A percentile compares a stretch with the other conserved stretches of the same genome.
These are phyloP conservation scores for Chimonanthus praecox DNA, from an alignment of 164 flowering plant genomes.

Conservation along the genomic window DNA sequence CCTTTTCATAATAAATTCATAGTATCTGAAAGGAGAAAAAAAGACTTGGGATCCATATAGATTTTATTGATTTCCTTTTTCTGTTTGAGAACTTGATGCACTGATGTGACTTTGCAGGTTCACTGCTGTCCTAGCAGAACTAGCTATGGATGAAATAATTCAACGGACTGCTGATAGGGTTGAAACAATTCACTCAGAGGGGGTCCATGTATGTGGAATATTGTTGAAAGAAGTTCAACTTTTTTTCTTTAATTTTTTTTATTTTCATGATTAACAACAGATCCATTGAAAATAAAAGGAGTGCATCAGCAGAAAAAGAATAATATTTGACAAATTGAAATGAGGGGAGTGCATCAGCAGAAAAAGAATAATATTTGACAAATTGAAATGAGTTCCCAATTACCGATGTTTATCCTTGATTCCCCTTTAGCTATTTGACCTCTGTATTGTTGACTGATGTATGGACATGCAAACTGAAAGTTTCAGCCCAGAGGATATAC, in stretches of 20 bases:
- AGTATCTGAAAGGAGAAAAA: too few species aligned
- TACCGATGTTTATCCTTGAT: neutral
- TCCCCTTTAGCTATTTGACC: neutral
- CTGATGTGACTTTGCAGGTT: constrained; percentile 43
- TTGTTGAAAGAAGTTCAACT: neutral
- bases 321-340: neutral
- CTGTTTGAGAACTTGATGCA: constrained; percentile 10
- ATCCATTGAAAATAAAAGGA: neutral
- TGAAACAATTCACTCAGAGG: constrained; percentile 90
- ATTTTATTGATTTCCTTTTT: neutral
- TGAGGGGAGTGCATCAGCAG: neutral
- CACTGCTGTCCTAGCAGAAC: constrained; percentile 62
- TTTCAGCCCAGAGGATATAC: neutral
- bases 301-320: neutral
- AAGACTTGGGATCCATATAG: neutral
- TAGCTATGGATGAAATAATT: constrained; percentile 63
- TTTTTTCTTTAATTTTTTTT: too few species aligned
- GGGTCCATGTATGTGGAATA: constrained; percentile 66
- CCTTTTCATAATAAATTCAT: neutral
- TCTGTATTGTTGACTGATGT: neutral
- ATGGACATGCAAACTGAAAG: neutral
- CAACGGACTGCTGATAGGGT: constrained; percentile 80
- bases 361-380: neutral
- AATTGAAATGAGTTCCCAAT: neutral
- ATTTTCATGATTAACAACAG: neutral